Evolutionary conservation across 106 monocot species (phyloP).

Genomic region (Apostasia ramifera): DNA sequence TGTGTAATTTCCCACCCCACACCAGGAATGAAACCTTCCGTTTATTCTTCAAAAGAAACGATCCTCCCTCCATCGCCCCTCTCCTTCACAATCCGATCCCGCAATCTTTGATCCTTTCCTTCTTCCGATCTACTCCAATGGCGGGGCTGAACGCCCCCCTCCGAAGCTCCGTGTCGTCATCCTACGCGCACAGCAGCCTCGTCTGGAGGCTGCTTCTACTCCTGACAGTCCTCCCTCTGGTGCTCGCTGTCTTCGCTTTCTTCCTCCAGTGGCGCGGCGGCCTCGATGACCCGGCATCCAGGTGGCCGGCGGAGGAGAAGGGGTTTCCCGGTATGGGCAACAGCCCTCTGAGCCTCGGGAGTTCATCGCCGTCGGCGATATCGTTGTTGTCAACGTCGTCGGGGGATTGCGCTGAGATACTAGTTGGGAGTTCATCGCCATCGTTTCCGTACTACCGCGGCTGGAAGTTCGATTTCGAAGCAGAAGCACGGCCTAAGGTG

Average conservation of each 20-base stretch:
- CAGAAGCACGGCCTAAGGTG: constrained; percentile 47
- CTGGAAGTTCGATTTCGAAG: constrained; percentile 32
- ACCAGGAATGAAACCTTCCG: too few relatives aligned
- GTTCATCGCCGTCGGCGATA: constrained; percentile 14
- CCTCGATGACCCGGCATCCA: constrained; percentile 61
- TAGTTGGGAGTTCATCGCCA: constrained; percentile 33
- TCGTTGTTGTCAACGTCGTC: constrained; percentile 22
- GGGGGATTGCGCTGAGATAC: constrained; percentile 43
- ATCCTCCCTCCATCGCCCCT: too few relatives aligned
- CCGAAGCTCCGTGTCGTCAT: constrained; percentile 10
- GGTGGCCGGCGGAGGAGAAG: constrained; percentile 49
- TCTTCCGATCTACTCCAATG: constrained; percentile 12
- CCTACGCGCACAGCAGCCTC: not conserved
- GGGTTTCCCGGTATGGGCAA: constrained; percentile 77
- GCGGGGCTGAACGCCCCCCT: constrained; percentile 23
- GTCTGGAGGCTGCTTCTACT: constrained; percentile 28
- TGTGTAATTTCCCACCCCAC: too few relatives aligned
- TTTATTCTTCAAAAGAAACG: too few relatives aligned
- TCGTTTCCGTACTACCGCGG: constrained; percentile 44
- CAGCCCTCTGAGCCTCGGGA: constrained; percentile 35
- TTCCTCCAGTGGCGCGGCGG: constrained; percentile 96
- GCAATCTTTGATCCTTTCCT: not conserved
- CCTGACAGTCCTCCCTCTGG: constrained; percentile 23
- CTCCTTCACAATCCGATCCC: too few relatives aligned
- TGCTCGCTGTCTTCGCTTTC: constrained; percentile 61